Evolutionary conservation across 352 stramenopile genomes (phyloP), one percentile per base, ranked within the genome.

Genomic region (Phytophthora podocarpi): DNA sequence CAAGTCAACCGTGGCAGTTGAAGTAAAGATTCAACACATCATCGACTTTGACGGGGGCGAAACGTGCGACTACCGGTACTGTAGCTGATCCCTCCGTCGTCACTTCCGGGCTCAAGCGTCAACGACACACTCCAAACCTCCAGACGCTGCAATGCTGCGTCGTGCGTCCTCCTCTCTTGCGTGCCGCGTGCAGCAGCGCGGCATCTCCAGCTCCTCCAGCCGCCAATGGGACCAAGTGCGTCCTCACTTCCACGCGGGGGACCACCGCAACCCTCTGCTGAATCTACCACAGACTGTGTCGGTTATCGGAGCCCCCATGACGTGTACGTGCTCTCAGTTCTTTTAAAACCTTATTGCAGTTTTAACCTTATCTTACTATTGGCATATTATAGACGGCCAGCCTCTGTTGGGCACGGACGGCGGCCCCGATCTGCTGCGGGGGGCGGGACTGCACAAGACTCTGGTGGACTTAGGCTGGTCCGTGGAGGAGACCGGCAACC

Each of bases 231-330:
- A 82, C 61, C 60, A 91, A 57, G 78, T 91, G 60, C 82, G 78
- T 8, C 59, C 74, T n/a, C 82, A 93, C 50, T 54, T 75, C 39
- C 85, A 93, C 67, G 61, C 82, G 5, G 56, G 46, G n/a, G 71
- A 80, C 15, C 52, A 88, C 26, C 61, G 53, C 55, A 93, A 90
- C 64, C 61, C 75, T 50, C 47, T 79, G 47, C 54, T 95, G 40
- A 59, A 60, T 31, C 53, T 75, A 37, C 86, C 86, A 34, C 76
- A 89, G 49, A 94, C 87, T 0, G 87, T 93, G 34, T 71, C 83
- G 0, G 59, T 96, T 35, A 96, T 96, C 41, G 87, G 87, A 63
- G 87, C 85, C n/a, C 87, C 87, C 20, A 96, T 96, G 87, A 96
- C 85, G 9, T 87, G 87, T 95, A 69, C 34, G 78, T 66, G 9